Conservation (phyloP, 768 basidiomycete genomes). For the Pleurotus tuoliensis region DNA sequence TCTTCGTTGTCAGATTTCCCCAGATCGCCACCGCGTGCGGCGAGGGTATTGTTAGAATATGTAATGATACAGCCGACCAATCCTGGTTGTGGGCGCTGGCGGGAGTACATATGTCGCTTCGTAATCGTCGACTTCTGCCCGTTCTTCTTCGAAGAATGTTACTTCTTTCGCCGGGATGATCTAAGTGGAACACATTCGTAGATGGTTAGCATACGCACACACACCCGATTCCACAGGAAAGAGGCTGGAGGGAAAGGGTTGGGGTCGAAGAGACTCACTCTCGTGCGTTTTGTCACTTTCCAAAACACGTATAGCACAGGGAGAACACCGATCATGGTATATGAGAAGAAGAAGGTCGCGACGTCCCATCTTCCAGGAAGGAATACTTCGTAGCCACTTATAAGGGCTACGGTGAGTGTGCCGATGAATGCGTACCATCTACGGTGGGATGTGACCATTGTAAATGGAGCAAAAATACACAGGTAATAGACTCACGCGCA, state of each 20-base stretch:
- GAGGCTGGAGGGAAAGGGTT: no score
- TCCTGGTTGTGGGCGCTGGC: background rate
- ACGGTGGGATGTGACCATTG: background rate
- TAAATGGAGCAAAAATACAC: no score
- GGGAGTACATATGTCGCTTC: conserved; percentile 24
- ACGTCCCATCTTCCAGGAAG: conserved; percentile 46
- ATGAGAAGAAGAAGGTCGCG: conserved; percentile 47
- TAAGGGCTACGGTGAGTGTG: conserved; percentile 42
- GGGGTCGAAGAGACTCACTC: conserved; percentile 22
- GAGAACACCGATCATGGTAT: conserved; percentile 39
- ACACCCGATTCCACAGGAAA: no score
- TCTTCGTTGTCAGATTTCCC: no score
- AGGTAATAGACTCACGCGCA: conserved; percentile 27
- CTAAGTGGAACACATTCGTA: conserved; percentile 18
- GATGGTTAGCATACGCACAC: background rate
- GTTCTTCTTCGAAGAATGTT: conserved; percentile 43
- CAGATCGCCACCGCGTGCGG: no score
- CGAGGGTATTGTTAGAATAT: no score
- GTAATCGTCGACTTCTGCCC: conserved; percentile 38
- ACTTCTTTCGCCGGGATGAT: conserved; percentile 35
- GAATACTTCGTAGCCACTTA: conserved; percentile 48
- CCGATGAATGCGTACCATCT: conserved; percentile 45
- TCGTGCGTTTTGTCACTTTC: conserved; percentile 38
- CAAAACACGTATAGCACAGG: conserved; percentile 41
- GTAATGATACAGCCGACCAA: background rate